Base-by-base conservation (phyloP, 2,329 filamentous ascomycete genomes). In the Fusarium sp. region DNA sequence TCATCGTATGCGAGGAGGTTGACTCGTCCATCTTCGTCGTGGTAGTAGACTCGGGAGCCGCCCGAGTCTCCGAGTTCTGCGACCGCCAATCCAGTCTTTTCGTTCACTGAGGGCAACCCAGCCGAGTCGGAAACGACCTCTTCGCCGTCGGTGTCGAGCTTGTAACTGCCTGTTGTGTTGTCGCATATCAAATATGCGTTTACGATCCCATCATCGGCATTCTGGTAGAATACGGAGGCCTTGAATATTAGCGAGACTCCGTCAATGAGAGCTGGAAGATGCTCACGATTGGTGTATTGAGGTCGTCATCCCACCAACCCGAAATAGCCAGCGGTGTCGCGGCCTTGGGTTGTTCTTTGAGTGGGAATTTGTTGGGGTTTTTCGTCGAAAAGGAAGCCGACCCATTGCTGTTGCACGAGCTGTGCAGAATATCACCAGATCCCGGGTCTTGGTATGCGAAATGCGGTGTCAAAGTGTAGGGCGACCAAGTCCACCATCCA, bases 401-500 rank as follows among this genome's bases (percentile, higher is more conserved):
- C 4, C 65, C 68, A 33, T 74, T 74, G 42, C 72, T 74, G 15
- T 38, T 74, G 26, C 72, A 74, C 7, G 71, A 68, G 55, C 72
- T 72, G 39, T 74, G 72, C 20, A 74, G 16, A 22, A 74, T 53
- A n/a, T 72, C 31, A 2, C 72, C 72, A 33, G 72, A 74, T 18
- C 72, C 68, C 2, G 72, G 64, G 30, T 74, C 72, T 61, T 74
- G 72, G 41, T 66, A 74, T 20, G 72, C 72, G 48, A 74, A 74
- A 45, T 74, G 72, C 55, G 72, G 72, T 9, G 72, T 74, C 26
- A 74, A 26, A 26, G 39, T 26, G 15, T 67, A 36, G 0, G 65
- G 51, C 28, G 71, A 65, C 72, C 68, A 70, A 12, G 72, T 74
- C 65, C 65, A 74, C 72, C 72, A 74, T 61, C 68, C 72, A 14